Percentiles rank a stretch among this genome's conserved stretches.
phyloP scores from a whole-genome alignment of 1,139 yeast species.

The Citeromyces siamensis region DNA sequence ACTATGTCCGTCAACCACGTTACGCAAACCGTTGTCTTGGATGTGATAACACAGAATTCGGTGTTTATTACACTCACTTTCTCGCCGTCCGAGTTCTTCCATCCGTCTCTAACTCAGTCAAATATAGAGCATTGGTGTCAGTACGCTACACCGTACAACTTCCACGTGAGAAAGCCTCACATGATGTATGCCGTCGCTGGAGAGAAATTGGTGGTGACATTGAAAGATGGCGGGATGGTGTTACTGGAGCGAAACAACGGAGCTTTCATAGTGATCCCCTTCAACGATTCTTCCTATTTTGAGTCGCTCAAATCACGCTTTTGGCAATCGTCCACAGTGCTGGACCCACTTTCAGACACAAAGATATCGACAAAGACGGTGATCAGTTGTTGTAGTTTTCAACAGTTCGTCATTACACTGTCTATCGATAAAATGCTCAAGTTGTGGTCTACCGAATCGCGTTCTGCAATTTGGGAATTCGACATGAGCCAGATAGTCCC shows the following conservation, averaged over 20 bases:
- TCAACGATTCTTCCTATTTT: constrained; percentile 42
- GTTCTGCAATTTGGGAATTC: constrained; percentile 21
- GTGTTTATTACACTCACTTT: neutral
- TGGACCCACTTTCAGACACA: constrained; percentile 9
- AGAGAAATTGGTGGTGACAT: constrained; percentile 33
- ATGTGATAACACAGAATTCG: constrained; percentile 14
- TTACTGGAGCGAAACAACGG: constrained; percentile 29
- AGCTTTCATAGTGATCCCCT: constrained; percentile 37
- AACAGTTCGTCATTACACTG: constrained; percentile 21
- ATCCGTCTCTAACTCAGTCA: neutral
- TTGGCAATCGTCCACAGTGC: constrained; percentile 6
- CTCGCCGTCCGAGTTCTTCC: constrained; percentile 2
- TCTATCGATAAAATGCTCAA: constrained; percentile 37
- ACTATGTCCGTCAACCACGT: constrained; percentile 9
- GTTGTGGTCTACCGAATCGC: constrained; percentile 39
- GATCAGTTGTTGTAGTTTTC: constrained; percentile 15
- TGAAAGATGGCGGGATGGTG: constrained; percentile 62
- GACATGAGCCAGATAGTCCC: constrained; percentile 12
- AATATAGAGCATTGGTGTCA: constrained; percentile 38
- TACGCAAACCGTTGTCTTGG: constrained; percentile 14
- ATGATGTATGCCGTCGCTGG: constrained; percentile 33
- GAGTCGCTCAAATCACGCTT: constrained; percentile 21
- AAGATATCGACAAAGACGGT: constrained; percentile 18
- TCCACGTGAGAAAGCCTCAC: constrained; percentile 57
- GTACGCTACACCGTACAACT: constrained; percentile 61